Conservation (phyloP, 2,329 filamentous ascomycete genomes). For the Penicillium sp. region DNA sequence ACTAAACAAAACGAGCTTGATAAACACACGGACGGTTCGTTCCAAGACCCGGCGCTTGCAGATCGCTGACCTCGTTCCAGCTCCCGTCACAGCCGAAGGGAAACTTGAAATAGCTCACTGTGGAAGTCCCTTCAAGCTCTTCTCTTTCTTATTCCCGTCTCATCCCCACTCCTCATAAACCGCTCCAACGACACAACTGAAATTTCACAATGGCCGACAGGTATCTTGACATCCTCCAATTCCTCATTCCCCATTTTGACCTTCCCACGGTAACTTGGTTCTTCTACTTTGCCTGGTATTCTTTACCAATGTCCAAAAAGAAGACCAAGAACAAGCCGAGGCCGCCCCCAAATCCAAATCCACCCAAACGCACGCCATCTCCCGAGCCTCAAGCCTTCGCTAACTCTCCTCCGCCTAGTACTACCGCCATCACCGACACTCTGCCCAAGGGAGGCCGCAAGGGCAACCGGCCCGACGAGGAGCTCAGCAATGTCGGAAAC, state of each 20-base stretch:
- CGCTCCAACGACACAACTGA: background rate
- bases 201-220: conserved; percentile 14
- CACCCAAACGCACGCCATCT: background rate
- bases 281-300: background rate
- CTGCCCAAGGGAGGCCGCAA: conserved; percentile 12
- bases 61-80: conserved; percentile 3
- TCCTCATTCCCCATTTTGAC: conserved; percentile 1
- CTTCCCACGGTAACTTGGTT: conserved; percentile 1
- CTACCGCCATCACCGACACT: conserved; percentile 1
- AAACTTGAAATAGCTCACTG: conserved; percentile 5
- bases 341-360: conserved; percentile 5
- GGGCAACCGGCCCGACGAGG: conserved; percentile 5
- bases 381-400: conserved; percentile 2
- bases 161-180: conserved; percentile 6
- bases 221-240: conserved; percentile 10
- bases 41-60: conserved; percentile 3
- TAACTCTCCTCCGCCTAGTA: conserved; percentile 11
- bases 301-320: background rate
- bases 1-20: conserved; percentile 9
- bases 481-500: background rate
- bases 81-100: background rate
- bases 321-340: conserved; percentile 11
- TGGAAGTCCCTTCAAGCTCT: background rate
- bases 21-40: background rate
- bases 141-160: background rate